A percentile compares a stretch with the other conserved stretches of the same genome.
Conservation (phyloP, 352 stramenopile species). For the Phytophthora pini region DNA sequence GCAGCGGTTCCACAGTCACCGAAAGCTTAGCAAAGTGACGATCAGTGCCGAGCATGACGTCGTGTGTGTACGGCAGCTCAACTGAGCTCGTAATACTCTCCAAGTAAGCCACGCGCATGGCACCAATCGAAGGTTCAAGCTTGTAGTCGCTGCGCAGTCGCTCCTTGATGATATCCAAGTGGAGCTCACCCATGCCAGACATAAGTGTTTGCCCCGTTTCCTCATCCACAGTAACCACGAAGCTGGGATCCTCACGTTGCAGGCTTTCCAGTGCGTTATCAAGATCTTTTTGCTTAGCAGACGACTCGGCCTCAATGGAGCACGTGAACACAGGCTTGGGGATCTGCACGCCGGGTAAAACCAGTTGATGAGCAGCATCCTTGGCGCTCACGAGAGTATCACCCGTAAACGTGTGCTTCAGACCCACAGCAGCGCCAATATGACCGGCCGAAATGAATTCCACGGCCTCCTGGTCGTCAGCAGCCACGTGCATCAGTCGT, state of each 20-base stretch:
- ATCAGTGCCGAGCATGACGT: conserved; percentile 73
- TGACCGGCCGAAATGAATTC: conserved; percentile 87
- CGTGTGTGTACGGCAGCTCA: conserved; percentile 57
- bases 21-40: conserved; percentile 76
- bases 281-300: conserved; percentile 87
- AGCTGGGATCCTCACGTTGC: conserved; percentile 96
- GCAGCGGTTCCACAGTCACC: conserved; percentile 55
- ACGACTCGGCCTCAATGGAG: conserved; percentile 90
- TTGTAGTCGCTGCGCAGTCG: conserved; percentile 91
- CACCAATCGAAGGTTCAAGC: conserved; percentile 82
- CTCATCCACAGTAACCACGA: conserved; percentile 94
- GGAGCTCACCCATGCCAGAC: conserved; percentile 95
- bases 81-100: conserved; percentile 75
- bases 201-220: conserved; percentile 99
- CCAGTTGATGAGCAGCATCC: conserved; percentile 44
- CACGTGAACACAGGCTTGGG: conserved; percentile 91
- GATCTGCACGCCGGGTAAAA: conserved; percentile 72
- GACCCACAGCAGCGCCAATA: conserved; percentile 92
- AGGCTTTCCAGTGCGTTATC: conserved; percentile 80
- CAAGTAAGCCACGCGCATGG: conserved; percentile 91
- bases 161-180: conserved; percentile 95
- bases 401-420: conserved; percentile 93
- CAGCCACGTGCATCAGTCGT: conserved; percentile 90
- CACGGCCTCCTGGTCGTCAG: conserved; percentile 90
- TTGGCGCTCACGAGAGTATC: conserved; percentile 93